Evolutionary conservation across 208 protist species (phyloP), one percentile per base, ranked within the genome.

Genomic region (Trypanosoma mega): DNA sequence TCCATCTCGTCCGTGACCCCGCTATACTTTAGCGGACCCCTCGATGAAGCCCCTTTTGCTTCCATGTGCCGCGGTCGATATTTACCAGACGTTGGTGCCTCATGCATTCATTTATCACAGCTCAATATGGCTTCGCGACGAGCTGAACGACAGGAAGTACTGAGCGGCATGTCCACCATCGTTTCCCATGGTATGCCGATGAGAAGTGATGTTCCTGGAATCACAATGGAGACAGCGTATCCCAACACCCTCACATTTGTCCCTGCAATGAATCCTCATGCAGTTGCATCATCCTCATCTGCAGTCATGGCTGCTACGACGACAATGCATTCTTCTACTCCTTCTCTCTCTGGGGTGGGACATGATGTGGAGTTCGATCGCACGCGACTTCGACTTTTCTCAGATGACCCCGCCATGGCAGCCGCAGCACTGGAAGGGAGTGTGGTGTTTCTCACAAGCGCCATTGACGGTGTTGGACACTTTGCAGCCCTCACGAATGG

Each of bases 401-500:
- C 56, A 1, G 34, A 63, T 39, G 62, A 63, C 23, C 62, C 56
- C 51, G 55, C 51, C 5, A 43, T 63, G 21, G 29, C 50, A 12
- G 20, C 6, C 7, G 55, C 68, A 2, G 63, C 57, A n/a, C 33
- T 23, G 24, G 67, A 43, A 6, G 72, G 50, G 48, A 72, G 63
- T 24, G 68, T 88, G 9, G 63, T 89, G 12, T 77, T 75, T 55
- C 46, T 89, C 29, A 87, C 87, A 20, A 83, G 62, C 29, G 76
- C 63, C 8, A 72, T 94, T n/a, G 84, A 92, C 14, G 82, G 75
- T 27, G 68, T 94, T 8, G 87, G 84, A 31, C 85, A 62, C 46
- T 94, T 94, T 63, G 80, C 82, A 3, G 87, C 87, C 0, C 68
- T 90, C 14, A 89, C 81, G 18, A 94, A 94, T 76, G 87, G 87